Evolutionary conservation across 768 basidiomycete genomes (phyloP).

Genomic region (Erythrobasidium yunnanense): DNA sequence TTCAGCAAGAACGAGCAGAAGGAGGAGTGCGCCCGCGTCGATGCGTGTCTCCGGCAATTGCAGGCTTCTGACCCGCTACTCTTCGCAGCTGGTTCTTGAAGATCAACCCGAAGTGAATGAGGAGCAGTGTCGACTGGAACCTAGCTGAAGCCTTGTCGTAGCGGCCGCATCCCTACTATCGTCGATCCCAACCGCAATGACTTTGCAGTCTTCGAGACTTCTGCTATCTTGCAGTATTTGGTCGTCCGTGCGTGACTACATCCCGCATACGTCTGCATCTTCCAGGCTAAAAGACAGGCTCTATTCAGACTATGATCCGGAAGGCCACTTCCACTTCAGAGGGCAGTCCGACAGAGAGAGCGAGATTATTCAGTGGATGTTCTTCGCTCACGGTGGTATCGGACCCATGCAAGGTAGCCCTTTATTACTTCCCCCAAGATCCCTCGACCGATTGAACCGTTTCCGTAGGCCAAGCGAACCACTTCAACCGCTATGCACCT

Average conservation of each 20-base stretch:
- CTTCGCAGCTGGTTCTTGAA: background rate
- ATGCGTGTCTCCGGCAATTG: too few species aligned
- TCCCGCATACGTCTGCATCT: too few species aligned
- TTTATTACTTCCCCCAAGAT: background rate
- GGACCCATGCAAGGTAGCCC: slow-evolving; percentile 28
- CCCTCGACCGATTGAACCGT: background rate
- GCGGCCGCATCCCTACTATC: slow-evolving; percentile 32
- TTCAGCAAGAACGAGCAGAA: slow-evolving; percentile 32
- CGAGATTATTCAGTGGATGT: slow-evolving; percentile 25
- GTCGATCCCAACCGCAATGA: slow-evolving; percentile 31
- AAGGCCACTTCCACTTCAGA: slow-evolving; percentile 30
- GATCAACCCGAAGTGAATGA: background rate
- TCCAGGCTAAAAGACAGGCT: too few species aligned
- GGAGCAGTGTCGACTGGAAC: too few species aligned
- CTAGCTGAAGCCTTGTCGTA: background rate
- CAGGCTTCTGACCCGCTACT: too few species aligned
- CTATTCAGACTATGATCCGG: slow-evolving; percentile 31
- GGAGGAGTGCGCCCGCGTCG: background rate
- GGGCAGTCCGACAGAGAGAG: slow-evolving; percentile 22
- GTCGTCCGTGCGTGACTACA: too few species aligned
- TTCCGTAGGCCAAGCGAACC: slow-evolving; percentile 28
- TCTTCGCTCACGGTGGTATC: slow-evolving; percentile 28
- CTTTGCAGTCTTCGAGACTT: slow-evolving; percentile 32
- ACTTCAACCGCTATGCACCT: slow-evolving; percentile 35
- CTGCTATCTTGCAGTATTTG: slow-evolving; percentile 30